A percentile compares a stretch with the other conserved stretches of the same genome.
These are phyloP conservation scores for Hordeum pubiflorum DNA, from an alignment of 202 grass and related monocot species.

Conservation along the genomic window DNA sequence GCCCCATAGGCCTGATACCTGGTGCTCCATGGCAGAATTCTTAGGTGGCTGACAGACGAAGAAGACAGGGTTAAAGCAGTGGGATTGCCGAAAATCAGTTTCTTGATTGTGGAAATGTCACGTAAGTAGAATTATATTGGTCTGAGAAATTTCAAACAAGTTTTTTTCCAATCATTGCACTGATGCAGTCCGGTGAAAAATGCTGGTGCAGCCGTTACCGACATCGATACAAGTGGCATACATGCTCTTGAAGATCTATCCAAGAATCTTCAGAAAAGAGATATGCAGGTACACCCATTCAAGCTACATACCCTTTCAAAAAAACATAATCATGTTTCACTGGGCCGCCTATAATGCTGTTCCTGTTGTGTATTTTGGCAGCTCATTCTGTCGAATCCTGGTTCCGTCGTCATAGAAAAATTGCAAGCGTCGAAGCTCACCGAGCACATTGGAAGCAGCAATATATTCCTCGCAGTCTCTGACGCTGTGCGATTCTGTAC, in stretches of 20 bases:
- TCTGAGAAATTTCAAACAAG: neutral
- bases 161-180: neutral
- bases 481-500: slow-evolving; percentile 56
- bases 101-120: slow-evolving; percentile 92
- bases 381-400: slow-evolving; percentile 83
- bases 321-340: neutral
- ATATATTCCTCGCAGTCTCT: slow-evolving; percentile 69
- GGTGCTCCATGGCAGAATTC: slow-evolving; percentile 48
- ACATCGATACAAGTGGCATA: slow-evolving; percentile 81
- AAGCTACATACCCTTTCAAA: neutral
- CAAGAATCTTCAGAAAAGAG: slow-evolving; percentile 60
- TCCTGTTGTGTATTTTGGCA: slow-evolving; percentile 33
- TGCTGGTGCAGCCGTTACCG: slow-evolving; percentile 58
- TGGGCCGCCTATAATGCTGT: neutral
- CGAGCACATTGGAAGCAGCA: slow-evolving; percentile 53
- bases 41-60: slow-evolving; percentile 75
- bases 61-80: slow-evolving; percentile 53
- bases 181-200: slow-evolving; percentile 14
- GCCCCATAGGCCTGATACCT: neutral
- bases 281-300: slow-evolving; percentile 46
- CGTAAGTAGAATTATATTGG: slow-evolving; percentile 41
- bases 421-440: slow-evolving; percentile 50
- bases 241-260: slow-evolving; percentile 56
- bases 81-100: slow-evolving; percentile 46
- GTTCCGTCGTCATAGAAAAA: slow-evolving; percentile 63